Evolutionary conservation across 1,284 basidiomycete genomes (phyloP).

Genomic region (Trametes polyzona): DNA sequence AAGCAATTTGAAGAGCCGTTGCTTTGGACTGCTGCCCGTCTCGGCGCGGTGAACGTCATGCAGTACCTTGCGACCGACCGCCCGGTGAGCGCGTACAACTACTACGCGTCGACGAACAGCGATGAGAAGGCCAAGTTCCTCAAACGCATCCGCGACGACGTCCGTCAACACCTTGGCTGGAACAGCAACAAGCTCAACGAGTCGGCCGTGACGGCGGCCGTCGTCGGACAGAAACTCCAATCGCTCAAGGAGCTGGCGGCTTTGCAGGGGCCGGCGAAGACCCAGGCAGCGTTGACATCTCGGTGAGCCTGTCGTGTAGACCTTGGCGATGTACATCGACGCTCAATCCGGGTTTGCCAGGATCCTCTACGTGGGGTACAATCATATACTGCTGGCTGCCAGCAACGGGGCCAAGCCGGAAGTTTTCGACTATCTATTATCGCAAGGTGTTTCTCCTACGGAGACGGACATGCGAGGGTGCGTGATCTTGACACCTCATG

Average conservation of each 20-base stretch:
- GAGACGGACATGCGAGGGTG: conserved; percentile 51
- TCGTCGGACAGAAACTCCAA: conserved; percentile 40
- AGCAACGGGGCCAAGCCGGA: conserved; percentile 33
- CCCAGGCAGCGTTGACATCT: conserved; percentile 44
- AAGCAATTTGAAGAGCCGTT: conserved; percentile 34
- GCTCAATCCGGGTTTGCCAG: conserved; percentile 29
- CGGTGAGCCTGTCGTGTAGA: conserved; percentile 37
- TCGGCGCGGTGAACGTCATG: conserved; percentile 41
- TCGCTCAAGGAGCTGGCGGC: conserved; percentile 47
- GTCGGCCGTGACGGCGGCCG: conserved; percentile 49
- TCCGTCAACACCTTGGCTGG: conserved; percentile 56
- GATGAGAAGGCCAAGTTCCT: conserved; percentile 45
- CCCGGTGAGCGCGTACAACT: conserved; percentile 41
- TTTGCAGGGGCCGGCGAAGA: conserved; percentile 43
- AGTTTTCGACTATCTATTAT: conserved; percentile 54
- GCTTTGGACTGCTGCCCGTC: conserved; percentile 47
- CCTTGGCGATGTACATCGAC: background rate
- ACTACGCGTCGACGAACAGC: conserved; percentile 47
- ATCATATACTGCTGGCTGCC: conserved; percentile 47
- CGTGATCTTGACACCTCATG: conserved; percentile 7
- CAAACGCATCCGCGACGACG: conserved; percentile 38
- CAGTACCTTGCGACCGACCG: conserved; percentile 48
- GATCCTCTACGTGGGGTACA: conserved; percentile 50
- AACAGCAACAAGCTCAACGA: conserved; percentile 47
- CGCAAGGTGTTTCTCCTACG: conserved; percentile 47